A percentile compares a stretch with the other conserved stretches of the same genome.
Conservation (phyloP, 305 asterid species). For the Ilex paraguariensis region DNA sequence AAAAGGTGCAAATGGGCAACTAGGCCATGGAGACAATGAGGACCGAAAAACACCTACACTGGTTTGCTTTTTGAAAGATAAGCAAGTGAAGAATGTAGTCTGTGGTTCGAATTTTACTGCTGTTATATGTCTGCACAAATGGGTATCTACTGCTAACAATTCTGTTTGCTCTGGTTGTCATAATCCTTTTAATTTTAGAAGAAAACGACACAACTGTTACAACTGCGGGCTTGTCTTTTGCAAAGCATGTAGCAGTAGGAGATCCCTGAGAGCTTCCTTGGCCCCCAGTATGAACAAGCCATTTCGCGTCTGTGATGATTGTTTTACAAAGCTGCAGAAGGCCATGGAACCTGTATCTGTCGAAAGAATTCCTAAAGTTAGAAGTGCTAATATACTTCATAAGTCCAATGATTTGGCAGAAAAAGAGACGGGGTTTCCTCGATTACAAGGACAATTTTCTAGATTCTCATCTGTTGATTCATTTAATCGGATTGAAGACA, state of each 20-base stretch:
- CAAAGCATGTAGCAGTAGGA: constrained; percentile 65
- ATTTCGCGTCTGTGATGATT: constrained; percentile 92
- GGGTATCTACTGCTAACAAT: constrained; percentile 66
- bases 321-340: constrained; percentile 67
- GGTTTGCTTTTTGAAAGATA: constrained; percentile 61
- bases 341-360: constrained; percentile 29
- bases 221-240: constrained; percentile 93
- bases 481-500: constrained; percentile 39
- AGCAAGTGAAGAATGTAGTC: constrained; percentile 61
- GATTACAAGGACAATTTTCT: constrained; percentile 28
- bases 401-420: constrained; percentile 40
- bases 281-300: constrained; percentile 77
- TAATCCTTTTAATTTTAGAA: constrained; percentile 61
- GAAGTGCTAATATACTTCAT: constrained; percentile 27
- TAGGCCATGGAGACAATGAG: constrained; percentile 71
- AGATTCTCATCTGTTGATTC: constrained; percentile 65
- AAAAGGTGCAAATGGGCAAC: constrained; percentile 72
- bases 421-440: constrained; percentile 33
- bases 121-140: constrained; percentile 68
- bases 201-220: constrained; percentile 90
- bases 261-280: constrained; percentile 70
- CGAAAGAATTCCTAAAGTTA: constrained; percentile 33
- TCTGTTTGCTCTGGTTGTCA: constrained; percentile 77
- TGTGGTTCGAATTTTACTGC: constrained; percentile 87
- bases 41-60: constrained; percentile 59